A percentile compares a stretch with the other conserved stretches of the same genome.
These are phyloP conservation scores for Elaeis oleifera DNA, from an alignment of 202 grass and related monocot genomes.

Conservation along the genomic window DNA sequence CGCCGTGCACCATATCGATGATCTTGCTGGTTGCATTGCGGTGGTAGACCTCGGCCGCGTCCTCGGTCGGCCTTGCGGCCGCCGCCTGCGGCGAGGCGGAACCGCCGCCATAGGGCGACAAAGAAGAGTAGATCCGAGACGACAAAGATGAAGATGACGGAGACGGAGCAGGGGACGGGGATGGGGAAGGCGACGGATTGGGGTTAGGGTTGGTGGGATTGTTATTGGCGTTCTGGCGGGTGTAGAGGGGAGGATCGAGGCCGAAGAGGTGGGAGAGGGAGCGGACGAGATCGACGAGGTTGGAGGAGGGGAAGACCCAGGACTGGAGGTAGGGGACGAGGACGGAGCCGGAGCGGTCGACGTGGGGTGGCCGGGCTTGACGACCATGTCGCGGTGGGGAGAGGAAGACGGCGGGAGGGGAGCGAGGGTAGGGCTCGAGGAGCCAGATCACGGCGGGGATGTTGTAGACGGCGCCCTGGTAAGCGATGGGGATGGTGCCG, in stretches of 20 bases:
- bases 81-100: slow-evolving; percentile 26
- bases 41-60: slow-evolving; percentile 67
- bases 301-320: slow-evolving; percentile 88
- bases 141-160: slow-evolving; percentile 1
- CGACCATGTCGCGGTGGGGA: slow-evolving; percentile 78
- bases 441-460: slow-evolving; percentile 73
- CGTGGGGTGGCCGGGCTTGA: slow-evolving; percentile 79
- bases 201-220: slow-evolving; percentile 9
- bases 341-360: slow-evolving; percentile 74
- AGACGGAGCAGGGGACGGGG: slow-evolving; percentile 4
- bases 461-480: slow-evolving; percentile 57
- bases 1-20: slow-evolving; percentile 41
- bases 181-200: slow-evolving; percentile 13
- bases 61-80: slow-evolving; percentile 31
- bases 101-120: slow-evolving; percentile 12
- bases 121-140: background rate
- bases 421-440: slow-evolving; percentile 64
- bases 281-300: slow-evolving; percentile 75
- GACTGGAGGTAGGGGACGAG: slow-evolving; percentile 55
- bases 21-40: slow-evolving; percentile 73
- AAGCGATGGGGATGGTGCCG: slow-evolving; percentile 67
- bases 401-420: slow-evolving; percentile 64
- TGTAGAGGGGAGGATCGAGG: slow-evolving; percentile 79
- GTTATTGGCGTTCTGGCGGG: slow-evolving; percentile 12
- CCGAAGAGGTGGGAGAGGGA: slow-evolving; percentile 79